Evolutionary conservation across 2,329 filamentous ascomycete species (phyloP), one percentile per base, ranked within the genome.

Genomic region (Apiospora rasikravindrae): DNA sequence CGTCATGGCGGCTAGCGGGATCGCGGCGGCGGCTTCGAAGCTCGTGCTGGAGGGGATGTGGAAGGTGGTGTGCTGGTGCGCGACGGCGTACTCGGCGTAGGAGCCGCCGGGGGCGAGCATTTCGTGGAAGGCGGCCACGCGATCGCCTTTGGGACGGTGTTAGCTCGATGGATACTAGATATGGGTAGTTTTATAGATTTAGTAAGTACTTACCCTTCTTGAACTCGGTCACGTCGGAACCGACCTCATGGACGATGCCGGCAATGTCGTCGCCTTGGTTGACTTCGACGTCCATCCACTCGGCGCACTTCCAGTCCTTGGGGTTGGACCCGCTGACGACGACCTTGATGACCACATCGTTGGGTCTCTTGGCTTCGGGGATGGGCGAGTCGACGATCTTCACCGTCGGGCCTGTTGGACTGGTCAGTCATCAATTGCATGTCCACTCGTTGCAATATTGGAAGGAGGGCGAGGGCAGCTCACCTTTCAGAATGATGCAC

Each of bases 71-170:
- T 88, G 83, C 45, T 85, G 83, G 80, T 83, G 86, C 0, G 86
- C 86, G 14, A 91, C 80, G 2, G 89, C 87, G 74, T 91, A 92
- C 76, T 92, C 89, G 4, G 90, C 90, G 73, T 87, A 92, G 10
- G 83, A 85, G 2, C 90, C 90, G 47, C 84, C 77, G 0, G 85
- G 82, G 0, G 81, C 80, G 61, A 80, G 75, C 84, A 91, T 90
- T 73, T 88, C 81, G 57, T 73, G 72, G 70, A 73, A 73, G 14
- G 70, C 72, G 14, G 70, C 68, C 13, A 73, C 72, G 29, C 72
- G 44, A 24, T 73, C 72, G 40, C 72, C 72, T 71, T 29, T 11
- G 11, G 33, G 19, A 10, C 10, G 44, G 6, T 7, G 19, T 22
- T 24, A 64, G 57, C 57, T 13, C 6, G 33, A 2, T 1, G n/a